A percentile compares a stretch with the other conserved stretches of the same genome.
phyloP scores from a whole-genome alignment of 2,329 filamentous ascomycete genomes.

The Lasiodiplodia theobromae region DNA sequence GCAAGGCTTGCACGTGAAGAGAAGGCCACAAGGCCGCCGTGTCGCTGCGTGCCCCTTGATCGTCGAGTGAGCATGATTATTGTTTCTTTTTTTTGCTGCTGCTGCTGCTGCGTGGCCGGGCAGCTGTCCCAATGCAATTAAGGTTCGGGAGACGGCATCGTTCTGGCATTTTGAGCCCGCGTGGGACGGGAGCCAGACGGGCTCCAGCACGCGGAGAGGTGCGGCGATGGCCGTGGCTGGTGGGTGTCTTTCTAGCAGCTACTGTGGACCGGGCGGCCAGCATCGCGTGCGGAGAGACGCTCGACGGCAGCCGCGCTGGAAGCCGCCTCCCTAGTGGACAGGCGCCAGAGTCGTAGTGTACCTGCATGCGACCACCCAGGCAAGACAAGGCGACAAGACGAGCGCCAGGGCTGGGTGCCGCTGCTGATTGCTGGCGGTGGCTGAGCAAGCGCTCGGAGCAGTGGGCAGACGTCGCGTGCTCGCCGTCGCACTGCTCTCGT shows the following conservation, averaged over 20 bases:
- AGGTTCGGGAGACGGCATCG: slow-evolving; percentile 25
- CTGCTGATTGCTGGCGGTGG: slow-evolving; percentile 28
- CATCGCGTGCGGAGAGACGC: slow-evolving; percentile 19
- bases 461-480: slow-evolving; percentile 23
- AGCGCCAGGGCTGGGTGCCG: slow-evolving; percentile 14
- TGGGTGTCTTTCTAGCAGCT: background rate
- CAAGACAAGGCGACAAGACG: background rate
- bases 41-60: slow-evolving; percentile 16
- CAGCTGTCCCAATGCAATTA: slow-evolving; percentile 9
- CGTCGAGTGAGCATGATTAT: slow-evolving; percentile 4
- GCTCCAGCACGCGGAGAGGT: background rate
- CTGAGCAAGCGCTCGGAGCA: slow-evolving; percentile 26
- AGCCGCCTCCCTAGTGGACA: slow-evolving; percentile 3
- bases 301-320: background rate
- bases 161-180: slow-evolving; percentile 17
- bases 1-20: slow-evolving; percentile 8
- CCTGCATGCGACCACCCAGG: slow-evolving; percentile 18
- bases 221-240: slow-evolving; percentile 22
- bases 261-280: background rate
- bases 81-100: slow-evolving; percentile 24
- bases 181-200: background rate
- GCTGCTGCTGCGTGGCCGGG: background rate
- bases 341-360: slow-evolving; percentile 19
- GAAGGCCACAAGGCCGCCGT: background rate
- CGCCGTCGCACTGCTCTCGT: slow-evolving; percentile 7